Evolutionary conservation across 2,329 filamentous ascomycete genomes (phyloP).

Genomic region (Colletotrichum tropicicola): DNA sequence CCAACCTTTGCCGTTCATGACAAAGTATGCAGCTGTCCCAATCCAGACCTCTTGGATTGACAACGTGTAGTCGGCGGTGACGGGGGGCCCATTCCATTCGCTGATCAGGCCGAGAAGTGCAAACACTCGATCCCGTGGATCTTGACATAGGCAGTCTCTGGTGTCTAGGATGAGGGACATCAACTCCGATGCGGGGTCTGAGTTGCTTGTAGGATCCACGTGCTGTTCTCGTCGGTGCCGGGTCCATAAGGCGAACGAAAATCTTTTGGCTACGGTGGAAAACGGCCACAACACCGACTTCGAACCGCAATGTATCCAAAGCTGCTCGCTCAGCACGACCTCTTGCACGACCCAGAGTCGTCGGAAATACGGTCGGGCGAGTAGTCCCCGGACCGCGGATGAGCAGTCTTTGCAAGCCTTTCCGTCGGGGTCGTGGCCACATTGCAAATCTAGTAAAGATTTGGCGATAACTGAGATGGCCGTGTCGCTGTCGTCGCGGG

Average conservation of each 20-base stretch:
- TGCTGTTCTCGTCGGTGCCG: too few species aligned
- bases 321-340: not conserved
- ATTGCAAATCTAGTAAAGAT: not conserved
- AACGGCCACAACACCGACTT: not conserved
- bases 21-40: not conserved
- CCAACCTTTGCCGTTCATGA: not conserved
- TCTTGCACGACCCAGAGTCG: not conserved
- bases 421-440: not conserved
- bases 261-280: accelerated
- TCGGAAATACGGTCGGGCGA: not conserved
- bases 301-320: not conserved
- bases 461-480: not conserved
- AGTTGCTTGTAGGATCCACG: too few species aligned
- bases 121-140: not conserved
- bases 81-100: not conserved
- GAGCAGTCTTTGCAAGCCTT: not conserved
- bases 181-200: not conserved
- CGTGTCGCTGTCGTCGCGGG: not conserved
- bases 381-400: not conserved
- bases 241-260: not conserved
- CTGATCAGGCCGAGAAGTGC: not conserved
- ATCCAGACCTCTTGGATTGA: not conserved
- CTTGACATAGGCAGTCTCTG: not conserved
- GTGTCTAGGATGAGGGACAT: not conserved
- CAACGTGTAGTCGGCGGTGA: not conserved